phyloP scores from a whole-genome alignment of 495 filamentous ascomycete species.

The Paragyromitra xinjiangensis region DNA sequence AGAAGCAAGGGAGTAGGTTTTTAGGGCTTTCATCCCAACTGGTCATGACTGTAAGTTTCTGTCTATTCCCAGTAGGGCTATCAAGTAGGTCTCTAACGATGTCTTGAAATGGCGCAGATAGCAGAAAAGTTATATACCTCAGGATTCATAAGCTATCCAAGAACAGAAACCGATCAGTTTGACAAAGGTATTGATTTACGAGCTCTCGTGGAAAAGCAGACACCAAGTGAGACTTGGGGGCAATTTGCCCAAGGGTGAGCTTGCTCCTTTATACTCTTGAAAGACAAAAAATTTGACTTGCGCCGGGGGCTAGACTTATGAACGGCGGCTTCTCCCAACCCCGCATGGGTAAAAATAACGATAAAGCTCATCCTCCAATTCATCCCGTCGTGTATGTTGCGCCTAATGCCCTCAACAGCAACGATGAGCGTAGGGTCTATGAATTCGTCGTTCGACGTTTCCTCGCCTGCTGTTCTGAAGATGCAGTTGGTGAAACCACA shows the following conservation, averaged over 20 bases:
- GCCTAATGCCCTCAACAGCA: slow-evolving; percentile 66
- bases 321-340: slow-evolving; percentile 83
- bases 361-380: slow-evolving; percentile 96
- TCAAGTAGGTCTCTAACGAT: background rate
- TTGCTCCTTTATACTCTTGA: background rate
- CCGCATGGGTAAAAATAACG: slow-evolving; percentile 83
- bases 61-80: background rate
- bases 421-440: slow-evolving; percentile 79
- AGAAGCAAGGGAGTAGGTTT: slow-evolving; percentile 90
- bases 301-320: slow-evolving; percentile 65
- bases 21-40: slow-evolving; percentile 83
- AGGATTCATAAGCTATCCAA: slow-evolving; percentile 95
- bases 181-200: slow-evolving; percentile 87
- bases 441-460: slow-evolving; percentile 95
- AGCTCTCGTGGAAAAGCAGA: slow-evolving; percentile 83
- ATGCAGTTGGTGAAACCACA: slow-evolving; percentile 83
- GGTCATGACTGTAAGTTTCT: slow-evolving; percentile 74
- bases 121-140: slow-evolving; percentile 92
- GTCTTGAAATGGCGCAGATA: slow-evolving; percentile 58
- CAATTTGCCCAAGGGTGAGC: slow-evolving; percentile 74
- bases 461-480: slow-evolving; percentile 94
- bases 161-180: slow-evolving; percentile 97
- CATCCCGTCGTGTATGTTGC: slow-evolving; percentile 86
- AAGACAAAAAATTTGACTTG: slow-evolving; percentile 32
- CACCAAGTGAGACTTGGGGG: slow-evolving; percentile 78